Conservation (phyloP, 2,329 filamentous ascomycete species). For the Colletotrichum sp. region DNA sequence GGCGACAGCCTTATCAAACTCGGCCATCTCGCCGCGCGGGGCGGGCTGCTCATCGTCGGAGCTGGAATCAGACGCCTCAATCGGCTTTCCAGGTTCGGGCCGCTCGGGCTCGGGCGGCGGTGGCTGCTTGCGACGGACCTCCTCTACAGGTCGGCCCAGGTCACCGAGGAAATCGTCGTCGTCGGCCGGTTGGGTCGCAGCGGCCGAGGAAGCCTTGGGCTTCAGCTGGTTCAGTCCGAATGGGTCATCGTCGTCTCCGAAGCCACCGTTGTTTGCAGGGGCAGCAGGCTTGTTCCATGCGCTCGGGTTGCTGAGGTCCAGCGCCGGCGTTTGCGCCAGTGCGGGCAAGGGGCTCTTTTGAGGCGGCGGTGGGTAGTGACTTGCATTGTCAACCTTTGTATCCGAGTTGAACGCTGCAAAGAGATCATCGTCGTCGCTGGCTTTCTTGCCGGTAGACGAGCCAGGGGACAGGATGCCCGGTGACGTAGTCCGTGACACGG, state of each 20-base stretch:
- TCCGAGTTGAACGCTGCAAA: conserved; percentile 71
- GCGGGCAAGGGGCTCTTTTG: conserved; percentile 48
- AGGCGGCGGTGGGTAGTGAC: conserved; percentile 64
- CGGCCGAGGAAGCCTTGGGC: conserved; percentile 35
- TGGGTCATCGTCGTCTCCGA: conserved; percentile 81
- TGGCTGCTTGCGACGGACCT: conserved; percentile 57
- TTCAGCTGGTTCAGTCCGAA: conserved; percentile 78
- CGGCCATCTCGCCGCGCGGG: conserved; percentile 30
- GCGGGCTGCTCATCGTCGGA: conserved; percentile 46
- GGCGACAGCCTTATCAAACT: conserved; percentile 78
- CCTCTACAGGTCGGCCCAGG: conserved; percentile 66
- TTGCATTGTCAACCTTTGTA: conserved; percentile 70
- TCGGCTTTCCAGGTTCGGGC: conserved; percentile 59
- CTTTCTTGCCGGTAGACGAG: conserved; percentile 30
- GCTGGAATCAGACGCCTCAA: conserved; percentile 54
- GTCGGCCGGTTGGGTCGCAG: conserved; percentile 28
- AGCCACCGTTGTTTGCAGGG: conserved; percentile 31
- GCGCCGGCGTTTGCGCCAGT: conserved; percentile 37
- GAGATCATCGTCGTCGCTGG: conserved; percentile 62
- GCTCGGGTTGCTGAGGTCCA: conserved; percentile 58
- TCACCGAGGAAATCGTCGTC: conserved; percentile 71
- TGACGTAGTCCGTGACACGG: conserved; percentile 51
- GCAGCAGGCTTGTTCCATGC: conserved; percentile 52
- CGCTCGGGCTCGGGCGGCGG: conserved; percentile 36
- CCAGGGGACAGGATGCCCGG: conserved; percentile 36